Base-by-base conservation (phyloP, 2,329 filamentous ascomycete genomes). In the Neopestalotiopsis sp. region DNA sequence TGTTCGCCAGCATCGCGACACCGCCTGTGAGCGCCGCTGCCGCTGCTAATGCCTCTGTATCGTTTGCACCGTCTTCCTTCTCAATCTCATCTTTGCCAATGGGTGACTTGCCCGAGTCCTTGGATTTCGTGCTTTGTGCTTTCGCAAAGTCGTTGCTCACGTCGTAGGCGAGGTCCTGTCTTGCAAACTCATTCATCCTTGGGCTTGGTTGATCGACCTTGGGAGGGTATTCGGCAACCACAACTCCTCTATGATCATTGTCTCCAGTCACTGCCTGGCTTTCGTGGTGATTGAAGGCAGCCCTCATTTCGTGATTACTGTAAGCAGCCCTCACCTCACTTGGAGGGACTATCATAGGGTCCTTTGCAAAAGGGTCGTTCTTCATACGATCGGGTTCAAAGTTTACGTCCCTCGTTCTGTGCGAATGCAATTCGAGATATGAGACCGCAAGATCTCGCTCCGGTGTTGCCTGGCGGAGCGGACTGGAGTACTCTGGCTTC, bases 1-100 rank as follows among this genome's bases (percentile, higher is more conserved):
- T 80, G 67, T 81, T 76, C 38, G 78, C 76, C 59, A 81, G 73
- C 40, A 78, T 72, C n/a, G 79, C 74, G 20, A 79, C 78, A 28
- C 78, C 79, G 17, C 78, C 79, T 5, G 63, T 58, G 68, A 74
- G 59, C 10, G 71, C 72, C 14, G 66, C 70, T n/a, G 74, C 74
- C 3, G 73, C 69, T 17, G 75, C 72, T 7, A 69, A 71, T 45
- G 72, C 68, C 17, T 74, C 73, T 24, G 68, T 72, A 24, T 69
- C 62, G 9, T 65, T 65, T 20, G 65, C 30, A 12, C 52, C 67
- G 12, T 69, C 45, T 24, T 71, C 67, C n/a, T 63, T 67, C 58
- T 56, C 60, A 49, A 45, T 10, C 14, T 61, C 60, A 58, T 72
- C 64, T 28, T 70, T 71, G 42, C 69, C 67, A 7, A 56, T n/a